Conservation (phyloP, 176 grass and related monocot genomes). For the Phragmites australis region DNA sequence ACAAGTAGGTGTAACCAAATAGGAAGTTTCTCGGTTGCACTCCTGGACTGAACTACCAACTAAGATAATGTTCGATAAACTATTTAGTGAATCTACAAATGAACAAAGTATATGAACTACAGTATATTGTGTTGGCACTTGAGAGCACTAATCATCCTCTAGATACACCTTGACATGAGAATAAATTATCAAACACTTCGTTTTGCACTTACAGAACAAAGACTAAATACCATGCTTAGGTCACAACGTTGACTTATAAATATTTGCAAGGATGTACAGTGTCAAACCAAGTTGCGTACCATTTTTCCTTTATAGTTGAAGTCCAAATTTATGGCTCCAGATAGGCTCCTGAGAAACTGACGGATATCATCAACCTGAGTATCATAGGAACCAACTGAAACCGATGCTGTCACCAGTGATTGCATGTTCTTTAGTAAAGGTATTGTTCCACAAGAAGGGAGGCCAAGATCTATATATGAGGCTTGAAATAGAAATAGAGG, state of each 20-base stretch:
- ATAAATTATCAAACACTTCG: background rate
- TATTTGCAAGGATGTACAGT: background rate
- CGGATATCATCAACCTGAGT: background rate
- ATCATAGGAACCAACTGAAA: background rate
- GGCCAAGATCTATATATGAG: background rate
- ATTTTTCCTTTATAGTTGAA: background rate
- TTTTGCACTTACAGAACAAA: background rate
- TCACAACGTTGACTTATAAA: background rate
- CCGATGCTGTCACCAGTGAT: slow-evolving; percentile 11
- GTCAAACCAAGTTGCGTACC: background rate
- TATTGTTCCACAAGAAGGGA: rapidly evolving
- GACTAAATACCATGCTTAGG: background rate
- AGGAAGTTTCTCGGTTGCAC: too few species aligned
- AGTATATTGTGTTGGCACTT: background rate
- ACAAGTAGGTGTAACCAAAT: too few species aligned
- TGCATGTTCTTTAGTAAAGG: slow-evolving; percentile 17
- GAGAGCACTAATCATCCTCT: background rate
- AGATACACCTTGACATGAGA: background rate
- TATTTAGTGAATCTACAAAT: background rate
- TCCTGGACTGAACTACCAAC: background rate
- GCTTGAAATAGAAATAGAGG: background rate
- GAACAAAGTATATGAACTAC: background rate
- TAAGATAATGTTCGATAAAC: background rate
- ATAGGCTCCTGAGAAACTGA: slow-evolving; percentile 1
- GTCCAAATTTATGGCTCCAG: background rate